Conservation (phyloP, 345 rosid genomes). For the Salix dunnii region DNA sequence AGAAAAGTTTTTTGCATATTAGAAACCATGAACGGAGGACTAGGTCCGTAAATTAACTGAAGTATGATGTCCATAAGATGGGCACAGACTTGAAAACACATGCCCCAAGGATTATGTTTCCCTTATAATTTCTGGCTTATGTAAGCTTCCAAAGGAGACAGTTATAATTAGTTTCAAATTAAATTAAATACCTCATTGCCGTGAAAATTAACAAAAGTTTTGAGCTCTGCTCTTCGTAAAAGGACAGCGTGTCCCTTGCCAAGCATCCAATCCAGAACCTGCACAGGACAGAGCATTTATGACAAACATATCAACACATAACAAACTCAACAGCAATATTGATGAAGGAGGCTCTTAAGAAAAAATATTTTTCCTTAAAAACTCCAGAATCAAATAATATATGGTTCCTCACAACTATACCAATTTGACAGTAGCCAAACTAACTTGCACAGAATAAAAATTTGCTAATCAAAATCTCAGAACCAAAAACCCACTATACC, state of each 20-base stretch:
- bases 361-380: no score
- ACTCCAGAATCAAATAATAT: not conserved
- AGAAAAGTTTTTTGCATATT: not conserved
- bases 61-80: no score
- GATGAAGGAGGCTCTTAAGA: no score
- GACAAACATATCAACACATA: conserved; percentile 4
- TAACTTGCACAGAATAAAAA: conserved; percentile 8
- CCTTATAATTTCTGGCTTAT: not conserved
- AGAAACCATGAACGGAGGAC: not conserved
- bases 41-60: not conserved
- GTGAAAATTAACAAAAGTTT: conserved; percentile 85
- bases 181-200: conserved; percentile 67
- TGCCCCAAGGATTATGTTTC: conserved; percentile 13
- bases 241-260: conserved; percentile 93
- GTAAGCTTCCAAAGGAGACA: conserved; percentile 6
- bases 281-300: conserved; percentile 12
- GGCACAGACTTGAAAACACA: not conserved
- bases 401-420: not conserved
- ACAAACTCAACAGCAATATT: not conserved
- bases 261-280: conserved; percentile 97
- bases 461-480: not conserved
- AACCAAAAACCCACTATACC: conserved; percentile 33
- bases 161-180: not conserved
- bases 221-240: conserved; percentile 87
- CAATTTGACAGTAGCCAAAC: conserved; percentile 3